A percentile compares a stretch with the other conserved stretches of the same genome.
Conservation (phyloP, 75 land plant species). For the Selaginella moellendorffii region DNA sequence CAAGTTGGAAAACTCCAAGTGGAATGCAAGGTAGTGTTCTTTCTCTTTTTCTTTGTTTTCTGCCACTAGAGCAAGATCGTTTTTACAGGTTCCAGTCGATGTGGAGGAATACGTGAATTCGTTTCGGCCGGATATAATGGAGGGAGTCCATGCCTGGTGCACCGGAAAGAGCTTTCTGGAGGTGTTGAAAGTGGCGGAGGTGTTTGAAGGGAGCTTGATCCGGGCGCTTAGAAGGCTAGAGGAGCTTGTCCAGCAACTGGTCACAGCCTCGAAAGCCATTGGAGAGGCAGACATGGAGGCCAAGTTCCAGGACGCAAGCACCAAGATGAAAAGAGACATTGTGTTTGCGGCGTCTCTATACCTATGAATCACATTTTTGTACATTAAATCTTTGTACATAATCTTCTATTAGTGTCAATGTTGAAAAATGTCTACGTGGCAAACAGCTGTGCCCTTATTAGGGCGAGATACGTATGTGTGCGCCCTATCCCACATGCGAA, state of each 20-base stretch:
- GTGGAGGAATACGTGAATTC: constrained; percentile 73
- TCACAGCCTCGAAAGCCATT: constrained; percentile 57
- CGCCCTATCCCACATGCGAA: too few relatives aligned
- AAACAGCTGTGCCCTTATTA: too few relatives aligned
- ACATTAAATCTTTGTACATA: too few relatives aligned
- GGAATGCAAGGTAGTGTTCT: constrained; percentile 99
- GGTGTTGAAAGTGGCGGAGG: constrained; percentile 67
- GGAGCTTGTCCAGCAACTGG: constrained; percentile 86
- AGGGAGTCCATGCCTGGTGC: constrained; percentile 79
- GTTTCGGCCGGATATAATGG: constrained; percentile 91
- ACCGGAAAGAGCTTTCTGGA: constrained; percentile 80
- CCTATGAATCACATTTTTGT: too few relatives aligned
- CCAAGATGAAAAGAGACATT: constrained; percentile 73
- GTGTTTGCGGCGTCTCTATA: constrained; percentile 91
- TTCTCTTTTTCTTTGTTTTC: too few relatives aligned
- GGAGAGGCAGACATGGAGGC: constrained; percentile 72
- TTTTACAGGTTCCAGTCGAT: constrained; percentile 53
- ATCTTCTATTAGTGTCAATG: too few relatives aligned
- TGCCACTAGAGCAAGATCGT: too few relatives aligned
- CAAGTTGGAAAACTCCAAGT: constrained; percentile 77
- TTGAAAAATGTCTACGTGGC: too few relatives aligned
- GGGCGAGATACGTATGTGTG: too few relatives aligned
- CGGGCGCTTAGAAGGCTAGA: constrained; percentile 84
- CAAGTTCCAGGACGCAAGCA: constrained; percentile 72
- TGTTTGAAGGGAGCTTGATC: constrained; percentile 76